Conservation (phyloP, 495 filamentous ascomycete species). For the Trichoderma reesei region DNA sequence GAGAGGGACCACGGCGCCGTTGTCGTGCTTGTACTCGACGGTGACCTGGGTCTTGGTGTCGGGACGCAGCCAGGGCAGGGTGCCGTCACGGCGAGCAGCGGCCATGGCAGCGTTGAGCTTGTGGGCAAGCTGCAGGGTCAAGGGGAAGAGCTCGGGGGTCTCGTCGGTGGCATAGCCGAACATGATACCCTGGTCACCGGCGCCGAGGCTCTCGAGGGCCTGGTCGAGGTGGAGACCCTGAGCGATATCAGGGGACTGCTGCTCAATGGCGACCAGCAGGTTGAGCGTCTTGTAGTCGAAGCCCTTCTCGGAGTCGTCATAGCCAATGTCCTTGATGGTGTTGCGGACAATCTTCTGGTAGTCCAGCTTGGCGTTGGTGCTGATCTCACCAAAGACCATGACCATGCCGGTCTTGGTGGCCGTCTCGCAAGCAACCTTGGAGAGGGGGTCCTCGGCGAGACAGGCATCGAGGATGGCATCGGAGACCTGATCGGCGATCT, state of each 20-base stretch:
- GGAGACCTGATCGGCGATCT: conserved; percentile 97
- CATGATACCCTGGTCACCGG: conserved; percentile 99
- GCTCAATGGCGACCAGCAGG: conserved; percentile 96
- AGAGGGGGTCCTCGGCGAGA: conserved; percentile 83
- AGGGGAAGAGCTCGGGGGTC: conserved; percentile 91
- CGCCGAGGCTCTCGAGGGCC: conserved; percentile 93
- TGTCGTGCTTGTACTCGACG: conserved; percentile 94
- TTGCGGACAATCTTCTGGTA: conserved; percentile 96
- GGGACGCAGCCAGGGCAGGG: conserved; percentile 86
- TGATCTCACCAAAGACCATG: conserved; percentile 99
- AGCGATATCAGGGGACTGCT: conserved; percentile 97
- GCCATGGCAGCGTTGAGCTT: conserved; percentile 92
- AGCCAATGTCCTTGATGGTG: conserved; percentile 96
- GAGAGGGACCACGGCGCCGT: conserved; percentile 82
- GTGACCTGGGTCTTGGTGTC: conserved; percentile 99
- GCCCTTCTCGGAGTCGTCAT: conserved; percentile 91
- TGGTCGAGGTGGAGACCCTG: conserved; percentile 96
- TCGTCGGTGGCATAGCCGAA: conserved; percentile 99
- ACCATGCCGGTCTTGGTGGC: conserved; percentile 99
- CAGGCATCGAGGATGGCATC: conserved; percentile 99
- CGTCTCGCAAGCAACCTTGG: conserved; percentile 98
- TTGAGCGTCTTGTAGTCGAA: conserved; percentile 99
- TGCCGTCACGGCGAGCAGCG: conserved; percentile 73
- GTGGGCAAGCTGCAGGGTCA: conserved; percentile 88
- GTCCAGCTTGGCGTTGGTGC: conserved; percentile 87